phyloP scores from a whole-genome alignment of 352 stramenopile genomes.

The Globisporangium spinosum region DNA sequence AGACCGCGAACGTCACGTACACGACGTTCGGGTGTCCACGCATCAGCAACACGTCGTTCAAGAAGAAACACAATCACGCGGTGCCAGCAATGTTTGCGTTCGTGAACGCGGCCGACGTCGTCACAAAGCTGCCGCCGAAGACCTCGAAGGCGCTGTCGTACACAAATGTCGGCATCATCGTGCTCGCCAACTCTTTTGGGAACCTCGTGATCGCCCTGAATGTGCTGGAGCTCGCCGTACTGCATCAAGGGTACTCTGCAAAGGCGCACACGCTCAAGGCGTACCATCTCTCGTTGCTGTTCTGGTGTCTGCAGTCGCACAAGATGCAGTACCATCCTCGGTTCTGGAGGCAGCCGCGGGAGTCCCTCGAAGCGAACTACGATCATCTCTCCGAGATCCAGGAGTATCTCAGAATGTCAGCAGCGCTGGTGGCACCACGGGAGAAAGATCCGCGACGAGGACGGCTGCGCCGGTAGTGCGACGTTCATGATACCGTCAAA shows the following conservation, averaged over 20 bases:
- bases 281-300: constrained; percentile 40
- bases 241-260: constrained; percentile 38
- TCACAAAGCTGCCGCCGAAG: constrained; percentile 41
- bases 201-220: constrained; percentile 48
- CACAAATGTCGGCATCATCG: constrained; percentile 29
- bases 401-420: constrained; percentile 18
- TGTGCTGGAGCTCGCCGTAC: constrained; percentile 30
- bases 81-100: constrained; percentile 41
- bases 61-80: constrained; percentile 27
- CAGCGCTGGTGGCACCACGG: neutral
- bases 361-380: constrained; percentile 27
- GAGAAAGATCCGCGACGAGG: neutral
- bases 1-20: constrained; percentile 30
- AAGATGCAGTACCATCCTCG: constrained; percentile 23
- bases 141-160: constrained; percentile 39
- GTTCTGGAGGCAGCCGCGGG: constrained; percentile 33
- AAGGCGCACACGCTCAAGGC: constrained; percentile 33
- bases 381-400: constrained; percentile 29
- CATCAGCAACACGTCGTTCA: constrained; percentile 37
- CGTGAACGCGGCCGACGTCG: constrained; percentile 36
- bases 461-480: neutral
- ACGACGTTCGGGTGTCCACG: constrained; percentile 43
- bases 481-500: neutral
- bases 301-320: constrained; percentile 42
- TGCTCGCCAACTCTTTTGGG: constrained; percentile 37